Conservation (phyloP, 2,329 filamentous ascomycete species). For the Rutstroemia sp. region DNA sequence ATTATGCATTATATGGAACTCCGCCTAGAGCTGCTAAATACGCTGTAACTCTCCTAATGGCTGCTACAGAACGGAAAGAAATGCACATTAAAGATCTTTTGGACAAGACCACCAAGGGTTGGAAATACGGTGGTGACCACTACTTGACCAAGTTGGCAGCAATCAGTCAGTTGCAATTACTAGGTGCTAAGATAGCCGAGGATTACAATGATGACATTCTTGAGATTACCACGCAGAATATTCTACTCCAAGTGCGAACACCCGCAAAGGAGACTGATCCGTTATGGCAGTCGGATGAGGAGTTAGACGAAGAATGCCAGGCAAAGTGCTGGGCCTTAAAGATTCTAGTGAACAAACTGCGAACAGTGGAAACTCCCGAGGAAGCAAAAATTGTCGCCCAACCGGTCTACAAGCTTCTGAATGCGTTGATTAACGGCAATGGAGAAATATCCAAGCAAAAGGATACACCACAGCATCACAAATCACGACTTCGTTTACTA, state of each 20-base stretch:
- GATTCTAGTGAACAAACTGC: constrained; percentile 77
- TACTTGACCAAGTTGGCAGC: constrained; percentile 70
- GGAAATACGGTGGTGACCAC: constrained; percentile 62
- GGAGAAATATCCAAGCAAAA: constrained; percentile 74
- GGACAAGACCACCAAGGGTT: constrained; percentile 65
- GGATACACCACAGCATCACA: constrained; percentile 71
- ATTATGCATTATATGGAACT: constrained; percentile 74
- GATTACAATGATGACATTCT: constrained; percentile 71
- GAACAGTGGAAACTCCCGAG: constrained; percentile 44
- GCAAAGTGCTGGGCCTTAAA: constrained; percentile 80
- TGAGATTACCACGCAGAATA: constrained; percentile 66
- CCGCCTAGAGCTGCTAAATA: constrained; percentile 86
- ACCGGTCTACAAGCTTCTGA: constrained; percentile 71
- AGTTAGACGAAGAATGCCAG: constrained; percentile 71
- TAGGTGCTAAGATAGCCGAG: constrained; percentile 64
- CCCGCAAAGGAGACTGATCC: constrained; percentile 49
- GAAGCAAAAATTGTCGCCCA: constrained; percentile 52
- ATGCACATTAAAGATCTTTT: constrained; percentile 81
- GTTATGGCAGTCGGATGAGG: constrained; percentile 59
- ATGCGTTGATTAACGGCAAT: constrained; percentile 63
- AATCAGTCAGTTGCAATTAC: constrained; percentile 67
- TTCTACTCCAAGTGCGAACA: constrained; percentile 63
- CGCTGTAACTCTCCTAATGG: constrained; percentile 82
- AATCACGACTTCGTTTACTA: constrained; percentile 69
- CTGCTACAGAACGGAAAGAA: constrained; percentile 63